phyloP scores from a whole-genome alignment of 1,284 basidiomycete genomes.

The Schizophyllum commune region DNA sequence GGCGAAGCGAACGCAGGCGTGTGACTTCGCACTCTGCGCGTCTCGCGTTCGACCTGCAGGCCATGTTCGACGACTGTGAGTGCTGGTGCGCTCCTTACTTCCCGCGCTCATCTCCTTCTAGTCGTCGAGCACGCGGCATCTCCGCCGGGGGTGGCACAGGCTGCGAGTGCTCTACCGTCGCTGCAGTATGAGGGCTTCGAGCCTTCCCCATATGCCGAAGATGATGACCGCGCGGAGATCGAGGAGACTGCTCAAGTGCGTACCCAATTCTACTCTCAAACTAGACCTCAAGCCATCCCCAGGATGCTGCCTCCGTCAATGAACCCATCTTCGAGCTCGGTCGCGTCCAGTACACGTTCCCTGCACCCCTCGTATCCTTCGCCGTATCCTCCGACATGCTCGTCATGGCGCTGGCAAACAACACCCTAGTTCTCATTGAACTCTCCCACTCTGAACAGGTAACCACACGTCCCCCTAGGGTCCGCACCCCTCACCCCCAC shows the following conservation, averaged over 20 bases:
- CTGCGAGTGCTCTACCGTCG: slow-evolving; percentile 33
- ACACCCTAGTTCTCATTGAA: slow-evolving; percentile 78
- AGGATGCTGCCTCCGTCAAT: slow-evolving; percentile 29
- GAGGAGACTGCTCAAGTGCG: slow-evolving; percentile 16
- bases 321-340: slow-evolving; percentile 78
- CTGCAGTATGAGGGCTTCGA: slow-evolving; percentile 87
- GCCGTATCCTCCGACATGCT: slow-evolving; percentile 83
- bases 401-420: slow-evolving; percentile 75
- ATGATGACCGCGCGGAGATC: slow-evolving; percentile 37
- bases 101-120: slow-evolving; percentile 22
- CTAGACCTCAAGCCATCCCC: background rate
- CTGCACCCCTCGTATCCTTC: slow-evolving; percentile 72
- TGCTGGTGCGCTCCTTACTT: slow-evolving; percentile 9
- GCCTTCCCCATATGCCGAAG: slow-evolving; percentile 49
- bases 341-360: slow-evolving; percentile 82
- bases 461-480: background rate
- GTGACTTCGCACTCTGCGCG: slow-evolving; percentile 1
- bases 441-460: slow-evolving; percentile 61
- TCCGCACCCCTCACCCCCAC: background rate
- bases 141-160: slow-evolving; percentile 28
- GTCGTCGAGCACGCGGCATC: slow-evolving; percentile 80
- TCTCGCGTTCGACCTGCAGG: slow-evolving; percentile 1
- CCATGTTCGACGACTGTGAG: slow-evolving; percentile 86
- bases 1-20: background rate
- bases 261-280: background rate